These are phyloP conservation scores for Helicosporidium sp. DNA, from an alignment of 139 green algal genomes.

Conservation along the genomic window DNA sequence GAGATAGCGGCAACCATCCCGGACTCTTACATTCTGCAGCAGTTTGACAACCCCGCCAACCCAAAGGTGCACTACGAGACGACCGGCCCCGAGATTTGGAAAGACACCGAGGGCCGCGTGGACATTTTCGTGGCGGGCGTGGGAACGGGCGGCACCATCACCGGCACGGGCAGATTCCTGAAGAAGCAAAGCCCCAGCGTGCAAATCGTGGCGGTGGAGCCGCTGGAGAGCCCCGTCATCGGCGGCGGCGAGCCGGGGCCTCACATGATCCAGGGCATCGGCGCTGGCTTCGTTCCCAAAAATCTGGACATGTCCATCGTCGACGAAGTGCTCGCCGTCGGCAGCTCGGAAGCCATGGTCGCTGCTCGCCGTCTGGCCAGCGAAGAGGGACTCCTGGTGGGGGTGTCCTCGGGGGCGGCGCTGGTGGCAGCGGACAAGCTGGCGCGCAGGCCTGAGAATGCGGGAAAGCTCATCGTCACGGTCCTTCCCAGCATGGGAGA, in stretches of 20 bases:
- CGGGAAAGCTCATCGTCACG: conserved; percentile 39
- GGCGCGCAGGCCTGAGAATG: conserved; percentile 29
- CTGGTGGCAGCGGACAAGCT: conserved; percentile 17
- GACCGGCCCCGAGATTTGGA: conserved; percentile 76
- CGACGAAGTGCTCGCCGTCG: conserved; percentile 62
- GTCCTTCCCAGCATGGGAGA: conserved; percentile 44
- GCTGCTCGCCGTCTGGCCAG: conserved; percentile 38
- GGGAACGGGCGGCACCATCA: conserved; percentile 79
- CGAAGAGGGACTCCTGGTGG: conserved; percentile 46
- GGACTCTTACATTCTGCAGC: conserved; percentile 22
- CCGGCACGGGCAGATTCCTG: conserved; percentile 52
- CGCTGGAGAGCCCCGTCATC: conserved; percentile 50
- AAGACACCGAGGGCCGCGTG: conserved; percentile 54
- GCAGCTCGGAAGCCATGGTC: conserved; percentile 35
- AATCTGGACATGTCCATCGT: conserved; percentile 61
- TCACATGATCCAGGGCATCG: conserved; percentile 88
- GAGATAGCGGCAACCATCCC: conserved; percentile 31
- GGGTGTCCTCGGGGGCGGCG: conserved; percentile 40
- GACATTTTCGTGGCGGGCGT: conserved; percentile 78
- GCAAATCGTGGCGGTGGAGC: conserved; percentile 60
- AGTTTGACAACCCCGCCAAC: conserved; percentile 44
- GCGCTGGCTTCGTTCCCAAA: conserved; percentile 59
- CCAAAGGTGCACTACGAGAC: conserved; percentile 36
- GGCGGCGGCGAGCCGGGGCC: conserved; percentile 36
- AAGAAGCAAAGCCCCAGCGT: conserved; percentile 44